Evolutionary conservation across 129 eudicot species (phyloP).

Genomic region (Arctium lappa): DNA sequence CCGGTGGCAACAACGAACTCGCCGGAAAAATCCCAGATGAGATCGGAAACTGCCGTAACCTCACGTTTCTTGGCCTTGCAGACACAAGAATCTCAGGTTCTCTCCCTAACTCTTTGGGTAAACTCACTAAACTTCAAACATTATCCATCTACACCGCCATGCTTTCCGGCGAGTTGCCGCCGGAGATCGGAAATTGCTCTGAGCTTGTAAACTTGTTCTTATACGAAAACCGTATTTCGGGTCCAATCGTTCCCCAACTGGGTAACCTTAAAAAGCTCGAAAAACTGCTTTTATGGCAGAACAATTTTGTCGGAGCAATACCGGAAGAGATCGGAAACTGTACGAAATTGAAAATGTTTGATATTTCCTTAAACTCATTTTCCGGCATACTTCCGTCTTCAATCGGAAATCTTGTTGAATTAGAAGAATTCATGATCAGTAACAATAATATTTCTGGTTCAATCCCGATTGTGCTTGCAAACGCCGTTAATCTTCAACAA

Average conservation of each 20-base stretch:
- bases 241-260: constrained; percentile 43
- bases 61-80: constrained; percentile 53
- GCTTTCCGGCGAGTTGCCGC: constrained; percentile 64
- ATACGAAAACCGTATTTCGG: constrained; percentile 59
- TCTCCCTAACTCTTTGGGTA: constrained; percentile 53
- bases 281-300: constrained; percentile 61
- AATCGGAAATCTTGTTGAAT: constrained; percentile 47
- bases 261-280: constrained; percentile 58
- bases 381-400: constrained; percentile 58
- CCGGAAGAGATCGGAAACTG: constrained; percentile 75
- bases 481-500: constrained; percentile 49
- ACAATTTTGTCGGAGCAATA: constrained; percentile 47
- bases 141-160: constrained; percentile 62
- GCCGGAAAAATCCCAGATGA: constrained; percentile 58
- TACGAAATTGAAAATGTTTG: constrained; percentile 45
- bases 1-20: constrained; percentile 67
- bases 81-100: constrained; percentile 64
- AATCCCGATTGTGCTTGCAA: constrained; percentile 50
- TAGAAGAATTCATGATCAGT: constrained; percentile 64
- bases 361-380: constrained; percentile 54
- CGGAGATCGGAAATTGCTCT: constrained; percentile 58
- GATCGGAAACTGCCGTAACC: constrained; percentile 48
- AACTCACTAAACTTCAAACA: constrained; percentile 49
- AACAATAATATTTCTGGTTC: constrained; percentile 61
- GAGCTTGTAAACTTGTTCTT: constrained; percentile 57